A percentile compares a stretch with the other conserved stretches of the same genome.
phyloP scores from a whole-genome alignment of 495 filamentous ascomycete species.

The Collariella sp. region DNA sequence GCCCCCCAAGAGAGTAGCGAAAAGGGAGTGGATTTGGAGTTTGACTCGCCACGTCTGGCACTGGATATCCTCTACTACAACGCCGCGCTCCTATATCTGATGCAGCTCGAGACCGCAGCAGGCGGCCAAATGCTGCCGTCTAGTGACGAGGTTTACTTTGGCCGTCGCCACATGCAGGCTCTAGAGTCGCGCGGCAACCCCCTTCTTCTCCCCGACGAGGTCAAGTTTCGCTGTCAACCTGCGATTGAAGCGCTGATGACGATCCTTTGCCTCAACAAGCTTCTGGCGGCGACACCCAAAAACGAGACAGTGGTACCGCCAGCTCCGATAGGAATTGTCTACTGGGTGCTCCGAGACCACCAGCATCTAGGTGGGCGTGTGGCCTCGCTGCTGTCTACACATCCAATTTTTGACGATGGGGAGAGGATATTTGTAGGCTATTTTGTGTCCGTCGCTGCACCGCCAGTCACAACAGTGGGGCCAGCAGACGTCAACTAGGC shows the following conservation, averaged over 20 bases:
- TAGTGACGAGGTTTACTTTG: neutral
- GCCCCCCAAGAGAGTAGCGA: neutral
- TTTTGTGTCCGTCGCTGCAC: neutral
- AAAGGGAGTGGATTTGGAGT: neutral
- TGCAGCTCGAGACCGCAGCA: conserved; percentile 1
- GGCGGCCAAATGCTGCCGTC: neutral
- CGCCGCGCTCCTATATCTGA: neutral
- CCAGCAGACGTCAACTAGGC: too few species aligned
- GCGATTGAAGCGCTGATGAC: neutral
- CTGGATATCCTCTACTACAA: conserved; percentile 7
- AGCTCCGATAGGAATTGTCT: neutral
- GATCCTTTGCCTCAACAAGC: neutral
- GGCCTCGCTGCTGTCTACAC: neutral
- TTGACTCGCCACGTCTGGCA: conserved; percentile 3
- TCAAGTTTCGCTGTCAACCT: neutral
- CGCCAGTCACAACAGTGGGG: too few species aligned
- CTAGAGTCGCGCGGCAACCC: neutral
- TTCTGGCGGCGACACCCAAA: neutral
- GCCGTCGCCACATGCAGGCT: neutral
- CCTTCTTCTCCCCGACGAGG: neutral
- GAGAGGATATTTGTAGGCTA: neutral
- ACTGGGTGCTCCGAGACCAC: conserved; percentile 2
- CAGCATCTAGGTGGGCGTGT: neutral
- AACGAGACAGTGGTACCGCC: neutral
- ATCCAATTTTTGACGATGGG: neutral